A percentile compares a stretch with the other conserved stretches of the same genome.
phyloP scores from a whole-genome alignment of 306 rosid species.

The Prunus davidiana region DNA sequence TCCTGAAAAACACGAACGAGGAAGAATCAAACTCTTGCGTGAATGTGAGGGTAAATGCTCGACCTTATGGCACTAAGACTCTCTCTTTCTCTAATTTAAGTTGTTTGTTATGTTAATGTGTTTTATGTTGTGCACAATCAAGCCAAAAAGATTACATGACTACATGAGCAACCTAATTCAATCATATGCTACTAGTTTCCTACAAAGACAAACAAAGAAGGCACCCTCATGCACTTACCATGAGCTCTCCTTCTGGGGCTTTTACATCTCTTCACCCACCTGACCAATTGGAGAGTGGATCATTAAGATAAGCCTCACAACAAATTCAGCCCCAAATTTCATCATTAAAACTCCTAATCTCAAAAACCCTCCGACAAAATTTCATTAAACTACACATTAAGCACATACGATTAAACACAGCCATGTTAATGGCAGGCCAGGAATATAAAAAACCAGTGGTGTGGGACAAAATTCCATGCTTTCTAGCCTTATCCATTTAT shows the following conservation, averaged over 20 bases:
- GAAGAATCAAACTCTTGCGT: background rate
- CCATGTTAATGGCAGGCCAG: background rate
- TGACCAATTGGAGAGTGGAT: conserved; percentile 16
- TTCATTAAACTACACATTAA: background rate
- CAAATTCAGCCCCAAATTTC: conserved; percentile 11
- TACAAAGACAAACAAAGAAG: background rate
- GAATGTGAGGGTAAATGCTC: background rate
- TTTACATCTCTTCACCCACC: conserved; percentile 4
- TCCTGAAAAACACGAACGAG: no score
- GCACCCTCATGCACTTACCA: conserved; percentile 11
- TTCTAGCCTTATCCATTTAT: no score
- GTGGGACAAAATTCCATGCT: background rate
- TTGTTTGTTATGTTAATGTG: background rate
- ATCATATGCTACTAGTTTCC: background rate
- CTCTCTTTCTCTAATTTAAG: background rate
- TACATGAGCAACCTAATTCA: background rate
- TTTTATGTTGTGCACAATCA: background rate
- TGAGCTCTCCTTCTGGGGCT: conserved; percentile 14
- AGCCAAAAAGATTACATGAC: background rate
- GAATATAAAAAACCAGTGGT: background rate
- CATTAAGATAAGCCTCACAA: background rate
- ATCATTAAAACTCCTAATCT: background rate
- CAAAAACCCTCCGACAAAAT: background rate
- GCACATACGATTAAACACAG: background rate
- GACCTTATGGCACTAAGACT: background rate